These are phyloP conservation scores for Fusarium tanahbumbuense DNA, from an alignment of 2,329 filamentous ascomycete genomes.

Conservation along the genomic window DNA sequence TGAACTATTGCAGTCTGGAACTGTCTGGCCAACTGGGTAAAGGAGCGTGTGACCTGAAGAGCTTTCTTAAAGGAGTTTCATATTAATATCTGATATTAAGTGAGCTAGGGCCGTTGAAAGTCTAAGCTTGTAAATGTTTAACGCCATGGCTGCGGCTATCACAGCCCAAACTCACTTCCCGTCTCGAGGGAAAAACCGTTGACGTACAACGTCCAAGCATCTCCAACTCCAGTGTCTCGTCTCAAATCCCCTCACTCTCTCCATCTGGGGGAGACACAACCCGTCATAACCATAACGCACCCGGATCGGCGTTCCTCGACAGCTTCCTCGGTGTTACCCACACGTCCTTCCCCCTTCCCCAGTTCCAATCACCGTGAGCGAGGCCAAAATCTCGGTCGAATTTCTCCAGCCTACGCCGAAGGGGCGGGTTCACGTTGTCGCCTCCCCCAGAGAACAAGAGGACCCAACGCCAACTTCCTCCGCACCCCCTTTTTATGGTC, in stretches of 20 bases:
- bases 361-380: conserved; percentile 12
- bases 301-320: conserved; percentile 12
- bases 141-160: conserved; percentile 2
- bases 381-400: conserved; percentile 15
- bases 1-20: not conserved
- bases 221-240: not conserved
- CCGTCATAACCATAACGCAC: not conserved
- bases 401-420: conserved; percentile 19
- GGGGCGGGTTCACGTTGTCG: conserved; percentile 1
- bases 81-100: conserved; percentile 1
- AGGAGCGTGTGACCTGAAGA: conserved; percentile 14
- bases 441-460: conserved; percentile 27
- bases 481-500: conserved; percentile 21
- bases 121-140: not conserved
- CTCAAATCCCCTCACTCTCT: conserved; percentile 20
- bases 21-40: not conserved
- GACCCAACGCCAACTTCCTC: conserved; percentile 17
- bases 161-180: not conserved
- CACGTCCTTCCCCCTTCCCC: conserved; percentile 14
- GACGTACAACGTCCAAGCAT: conserved; percentile 10
- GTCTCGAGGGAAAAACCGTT: not conserved
- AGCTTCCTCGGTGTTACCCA: conserved; percentile 28
- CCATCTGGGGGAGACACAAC: conserved; percentile 25
- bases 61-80: not conserved
- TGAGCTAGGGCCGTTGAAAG: not conserved